These are phyloP conservation scores for Dictyostelium brefeldianum DNA, from an alignment of 78 protist genomes.

Conservation along the genomic window DNA sequence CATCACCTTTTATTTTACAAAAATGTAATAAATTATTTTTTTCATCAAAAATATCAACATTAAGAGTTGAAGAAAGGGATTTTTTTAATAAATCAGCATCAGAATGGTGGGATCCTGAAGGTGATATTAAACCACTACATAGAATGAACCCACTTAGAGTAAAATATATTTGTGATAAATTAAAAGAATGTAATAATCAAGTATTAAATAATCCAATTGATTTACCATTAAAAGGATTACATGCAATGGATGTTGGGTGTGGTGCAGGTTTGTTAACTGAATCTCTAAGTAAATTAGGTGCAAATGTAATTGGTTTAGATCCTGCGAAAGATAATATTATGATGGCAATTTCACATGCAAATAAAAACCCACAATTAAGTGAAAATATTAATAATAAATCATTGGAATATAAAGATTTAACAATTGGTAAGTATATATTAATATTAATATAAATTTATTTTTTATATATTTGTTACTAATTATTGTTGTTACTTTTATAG, in stretches of 20 bases:
- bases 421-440: slow-evolving; percentile 1
- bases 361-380: too few relatives aligned
- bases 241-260: slow-evolving; percentile 71
- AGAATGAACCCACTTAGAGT: slow-evolving; percentile 76
- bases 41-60: too few relatives aligned
- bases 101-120: slow-evolving; percentile 80
- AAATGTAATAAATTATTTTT: too few relatives aligned
- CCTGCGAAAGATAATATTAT: slow-evolving; percentile 44
- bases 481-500: too few relatives aligned
- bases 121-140: slow-evolving; percentile 66
- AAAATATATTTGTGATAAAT: slow-evolving; percentile 43
- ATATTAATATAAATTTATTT: not conserved
- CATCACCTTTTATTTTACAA: too few relatives aligned
- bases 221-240: slow-evolving; percentile 19
- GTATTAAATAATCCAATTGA: not conserved
- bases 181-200: not conserved
- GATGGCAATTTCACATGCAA: slow-evolving; percentile 75
- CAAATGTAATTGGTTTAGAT: slow-evolving; percentile 54
- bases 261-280: slow-evolving; percentile 77
- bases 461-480: too few relatives aligned
- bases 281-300: slow-evolving; percentile 74
- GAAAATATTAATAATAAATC: slow-evolving; percentile 1
- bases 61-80: slow-evolving; percentile 42
- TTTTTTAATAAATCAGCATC: slow-evolving; percentile 47
- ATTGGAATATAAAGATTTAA: slow-evolving; percentile 38